Conservation (phyloP, 805 yeast species). For the Kluyveromyces nonfermentans region DNA sequence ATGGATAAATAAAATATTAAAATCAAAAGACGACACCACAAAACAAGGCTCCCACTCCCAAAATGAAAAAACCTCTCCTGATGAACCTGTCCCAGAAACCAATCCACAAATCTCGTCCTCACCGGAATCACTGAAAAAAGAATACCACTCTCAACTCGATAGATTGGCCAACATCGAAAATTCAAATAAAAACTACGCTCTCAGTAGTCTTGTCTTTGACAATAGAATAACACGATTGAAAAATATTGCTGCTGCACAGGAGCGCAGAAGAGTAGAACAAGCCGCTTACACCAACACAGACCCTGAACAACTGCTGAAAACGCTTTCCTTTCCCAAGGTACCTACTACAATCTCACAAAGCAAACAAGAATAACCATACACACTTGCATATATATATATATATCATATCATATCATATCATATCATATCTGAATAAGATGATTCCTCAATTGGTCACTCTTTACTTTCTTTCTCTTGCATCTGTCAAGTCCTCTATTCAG, state of each 20-base stretch:
- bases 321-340: conserved; percentile 20
- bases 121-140: conserved; percentile 5
- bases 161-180: conserved; percentile 12
- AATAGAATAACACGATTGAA: conserved; percentile 15
- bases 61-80: conserved; percentile 2
- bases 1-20: conserved; percentile 24
- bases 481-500: no score
- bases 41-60: not conserved
- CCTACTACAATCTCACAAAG: conserved; percentile 10
- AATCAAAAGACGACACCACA: conserved; percentile 8
- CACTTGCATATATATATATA: no score
- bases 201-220: conserved; percentile 17
- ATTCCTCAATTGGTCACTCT: no score
- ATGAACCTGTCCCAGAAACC: not conserved
- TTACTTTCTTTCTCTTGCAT: no score
- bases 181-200: conserved; percentile 12
- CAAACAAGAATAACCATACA: not conserved
- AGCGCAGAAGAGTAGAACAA: conserved; percentile 13
- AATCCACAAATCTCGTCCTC: not conserved
- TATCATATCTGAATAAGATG: no score
- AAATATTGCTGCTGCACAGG: conserved; percentile 6
- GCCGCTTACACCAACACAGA: conserved; percentile 23
- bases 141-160: conserved; percentile 16
- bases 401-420: no score
- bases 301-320: conserved; percentile 17